Conservation (phyloP, 495 filamentous ascomycete genomes). For the Astrothelium subdiscretum region DNA sequence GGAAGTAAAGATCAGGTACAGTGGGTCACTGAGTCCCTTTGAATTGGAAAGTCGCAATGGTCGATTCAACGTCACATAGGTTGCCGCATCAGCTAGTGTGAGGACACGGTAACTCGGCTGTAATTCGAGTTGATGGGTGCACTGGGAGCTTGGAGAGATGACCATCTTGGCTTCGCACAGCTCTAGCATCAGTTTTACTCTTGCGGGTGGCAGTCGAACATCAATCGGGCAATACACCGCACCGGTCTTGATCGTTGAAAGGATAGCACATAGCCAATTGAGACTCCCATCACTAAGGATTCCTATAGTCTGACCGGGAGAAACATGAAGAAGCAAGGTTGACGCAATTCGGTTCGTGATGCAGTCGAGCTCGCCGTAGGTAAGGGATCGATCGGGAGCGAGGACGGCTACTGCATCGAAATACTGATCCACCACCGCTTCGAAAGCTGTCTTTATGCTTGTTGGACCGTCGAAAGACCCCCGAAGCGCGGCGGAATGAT, state of each 20-base stretch:
- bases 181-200: constrained; percentile 9
- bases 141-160: not conserved
- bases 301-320: constrained; percentile 23
- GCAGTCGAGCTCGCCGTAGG: not conserved
- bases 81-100: too few species aligned
- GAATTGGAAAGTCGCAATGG: too few species aligned
- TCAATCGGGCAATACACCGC: constrained; percentile 25
- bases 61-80: too few species aligned
- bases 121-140: too few species aligned
- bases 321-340: not conserved
- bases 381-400: not conserved
- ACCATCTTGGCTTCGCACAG: not conserved
- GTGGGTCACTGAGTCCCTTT: constrained; percentile 2
- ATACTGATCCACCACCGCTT: not conserved
- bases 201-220: constrained; percentile 10
- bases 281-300: constrained; percentile 27
- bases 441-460: constrained; percentile 4
- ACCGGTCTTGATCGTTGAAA: constrained; percentile 24
- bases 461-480: not conserved
- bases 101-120: too few species aligned
- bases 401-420: not conserved
- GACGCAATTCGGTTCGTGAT: not conserved
- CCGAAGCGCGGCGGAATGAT: not conserved
- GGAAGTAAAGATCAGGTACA: constrained; percentile 31
- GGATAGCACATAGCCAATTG: constrained; percentile 31